These are phyloP conservation scores for Colletotrichum sp. DNA, from an alignment of 2,329 filamentous ascomycete species.

Conservation along the genomic window DNA sequence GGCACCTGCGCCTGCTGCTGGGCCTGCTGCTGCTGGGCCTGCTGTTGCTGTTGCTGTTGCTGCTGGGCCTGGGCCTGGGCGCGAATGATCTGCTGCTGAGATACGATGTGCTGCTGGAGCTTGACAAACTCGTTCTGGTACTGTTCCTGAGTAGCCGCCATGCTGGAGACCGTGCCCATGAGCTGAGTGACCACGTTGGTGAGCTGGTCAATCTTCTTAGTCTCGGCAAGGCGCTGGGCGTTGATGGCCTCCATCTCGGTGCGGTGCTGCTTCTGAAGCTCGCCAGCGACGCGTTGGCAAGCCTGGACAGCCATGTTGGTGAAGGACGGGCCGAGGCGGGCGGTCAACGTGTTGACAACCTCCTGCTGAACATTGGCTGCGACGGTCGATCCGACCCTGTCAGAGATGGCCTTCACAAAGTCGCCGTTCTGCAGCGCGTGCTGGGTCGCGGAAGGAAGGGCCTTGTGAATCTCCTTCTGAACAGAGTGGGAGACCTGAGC, in stretches of 20 bases:
- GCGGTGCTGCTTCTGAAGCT: constrained; percentile 68
- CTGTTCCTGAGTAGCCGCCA: constrained; percentile 71
- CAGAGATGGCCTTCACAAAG: constrained; percentile 73
- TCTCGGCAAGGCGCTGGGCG: constrained; percentile 54
- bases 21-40: constrained; percentile 11
- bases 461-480: constrained; percentile 74
- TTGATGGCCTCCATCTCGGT: constrained; percentile 57
- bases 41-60: constrained; percentile 27
- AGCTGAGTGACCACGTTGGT: constrained; percentile 69
- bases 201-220: constrained; percentile 75
- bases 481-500: constrained; percentile 69
- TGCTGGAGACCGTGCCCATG: constrained; percentile 70
- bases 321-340: constrained; percentile 70
- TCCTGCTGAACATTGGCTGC: constrained; percentile 72
- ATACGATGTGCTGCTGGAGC: constrained; percentile 52
- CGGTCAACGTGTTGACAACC: constrained; percentile 64
- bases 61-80: constrained; percentile 11
- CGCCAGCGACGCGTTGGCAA: constrained; percentile 69
- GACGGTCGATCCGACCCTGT: constrained; percentile 73
- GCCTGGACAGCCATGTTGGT: constrained; percentile 68
- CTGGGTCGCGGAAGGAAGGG: constrained; percentile 70
- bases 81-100: constrained; percentile 42
- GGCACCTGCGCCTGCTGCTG: constrained; percentile 14
- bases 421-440: constrained; percentile 77
- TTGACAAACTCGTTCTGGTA: constrained; percentile 71